Base-by-base conservation (phyloP, 192 early-diverging fungal genomes). In the Podila epicladia region DNA sequence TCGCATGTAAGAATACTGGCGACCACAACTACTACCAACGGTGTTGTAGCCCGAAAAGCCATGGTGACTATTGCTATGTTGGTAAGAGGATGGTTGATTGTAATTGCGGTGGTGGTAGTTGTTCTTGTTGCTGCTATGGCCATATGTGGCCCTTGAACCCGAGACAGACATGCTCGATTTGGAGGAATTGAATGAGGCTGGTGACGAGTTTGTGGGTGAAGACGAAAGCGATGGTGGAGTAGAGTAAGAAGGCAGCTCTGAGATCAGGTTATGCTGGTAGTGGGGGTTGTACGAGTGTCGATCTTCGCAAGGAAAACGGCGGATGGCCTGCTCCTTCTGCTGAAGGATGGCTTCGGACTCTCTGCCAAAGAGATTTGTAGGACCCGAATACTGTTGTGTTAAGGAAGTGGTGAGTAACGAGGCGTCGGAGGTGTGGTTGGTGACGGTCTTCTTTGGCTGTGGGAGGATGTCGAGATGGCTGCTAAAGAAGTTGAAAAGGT, bases 231-330 rank as follows among this genome's bases (percentile, higher is more conserved):
- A 67, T 48, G 74, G 74, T 31, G 69, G 50, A 5, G 55, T 32
- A 0, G 75, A 70, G 57, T 29, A 69, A 1, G 64, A 33, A 2
- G 75, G 64, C 26, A 58, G 64, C 17, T 68, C 48, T 4, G 64
- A 67, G 64, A 71, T 35, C 35, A 77, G 69, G 50, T 77, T 77
- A 49, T 77, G 75, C 32, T 77, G 75, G 51, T 75, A 75, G 55
- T 75, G 73, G 26, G 73, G 73, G 33, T 75, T 75, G 67, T 62
- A 75, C 9, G 73, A 75, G 53, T 75, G 73, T 31, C 67, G 66
- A 11, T 75, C 66, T 20, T 77, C 75, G n/a, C 75, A 77, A 28
- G 69, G 69, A 41, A 77, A 76, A 9, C 69, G 74, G 31, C 65
- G 50, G 3, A 64, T 32, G 9, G 67, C 67, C 20, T 59, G 67